Conservation (phyloP, 805 yeast genomes). For the Saturnispora galanensis region DNA sequence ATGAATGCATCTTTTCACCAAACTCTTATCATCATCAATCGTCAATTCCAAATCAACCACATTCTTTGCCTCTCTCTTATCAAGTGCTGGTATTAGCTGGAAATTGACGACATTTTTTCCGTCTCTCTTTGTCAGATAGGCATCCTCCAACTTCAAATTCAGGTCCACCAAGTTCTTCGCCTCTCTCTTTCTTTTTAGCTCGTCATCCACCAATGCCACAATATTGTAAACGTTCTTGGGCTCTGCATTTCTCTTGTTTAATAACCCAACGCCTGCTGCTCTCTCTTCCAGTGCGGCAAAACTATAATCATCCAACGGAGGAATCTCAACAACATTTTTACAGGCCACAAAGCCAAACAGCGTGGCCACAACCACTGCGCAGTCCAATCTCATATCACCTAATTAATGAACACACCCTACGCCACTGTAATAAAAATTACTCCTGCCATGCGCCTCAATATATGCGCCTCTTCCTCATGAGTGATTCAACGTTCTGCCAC, state of each 20-base stretch:
- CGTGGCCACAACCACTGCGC: neutral
- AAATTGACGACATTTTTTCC: constrained; percentile 15
- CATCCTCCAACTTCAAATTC: constrained; percentile 13
- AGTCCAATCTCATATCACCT: neutral
- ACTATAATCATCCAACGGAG: constrained; percentile 7
- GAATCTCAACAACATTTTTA: constrained; percentile 1
- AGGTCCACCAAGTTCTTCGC: constrained; percentile 13
- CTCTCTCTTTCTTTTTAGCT: constrained; percentile 8
- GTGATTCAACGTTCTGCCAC: neutral
- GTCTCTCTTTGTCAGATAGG: constrained; percentile 14
- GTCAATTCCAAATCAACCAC: constrained; percentile 10
- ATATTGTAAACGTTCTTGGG: constrained; percentile 11
- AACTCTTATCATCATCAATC: constrained; percentile 7
- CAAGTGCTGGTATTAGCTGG: constrained; percentile 13
- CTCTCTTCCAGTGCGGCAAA: neutral
- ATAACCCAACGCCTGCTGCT: neutral
- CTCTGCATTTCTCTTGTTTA: constrained; percentile 9
- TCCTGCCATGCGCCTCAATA: no score
- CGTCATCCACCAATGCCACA: constrained; percentile 14
- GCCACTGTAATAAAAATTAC: no score
- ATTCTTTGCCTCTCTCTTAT: constrained; percentile 15
- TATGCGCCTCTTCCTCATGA: neutral
- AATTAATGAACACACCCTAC: no score
- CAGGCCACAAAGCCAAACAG: neutral
- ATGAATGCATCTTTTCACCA: constrained; percentile 11